Conservation (phyloP, 176 grass and related monocot genomes). For the Poa pratensis region DNA sequence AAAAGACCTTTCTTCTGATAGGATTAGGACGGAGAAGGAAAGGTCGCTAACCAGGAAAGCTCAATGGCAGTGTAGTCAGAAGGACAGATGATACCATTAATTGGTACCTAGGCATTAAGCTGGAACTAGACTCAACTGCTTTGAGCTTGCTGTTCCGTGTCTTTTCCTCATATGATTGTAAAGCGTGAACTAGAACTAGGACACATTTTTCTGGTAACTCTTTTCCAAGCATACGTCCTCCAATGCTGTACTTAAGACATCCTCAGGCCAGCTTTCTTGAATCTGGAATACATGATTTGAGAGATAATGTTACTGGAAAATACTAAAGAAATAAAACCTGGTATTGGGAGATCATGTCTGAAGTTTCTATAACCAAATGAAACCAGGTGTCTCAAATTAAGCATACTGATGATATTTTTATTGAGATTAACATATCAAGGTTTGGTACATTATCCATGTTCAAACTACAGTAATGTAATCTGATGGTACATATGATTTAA, state of each 20-base stretch:
- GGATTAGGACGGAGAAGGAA: constrained; percentile 31
- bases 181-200: constrained; percentile 64
- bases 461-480: not conserved
- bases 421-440: constrained; percentile 8
- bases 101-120: constrained; percentile 82
- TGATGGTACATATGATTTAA: not conserved
- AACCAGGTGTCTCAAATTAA: not conserved
- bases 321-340: constrained; percentile 7
- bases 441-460: constrained; percentile 13
- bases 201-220: constrained; percentile 83
- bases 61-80: constrained; percentile 84
- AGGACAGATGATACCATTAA: constrained; percentile 96
- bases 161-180: constrained; percentile 67
- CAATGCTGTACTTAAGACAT: constrained; percentile 72
- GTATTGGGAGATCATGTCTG: constrained; percentile 17
- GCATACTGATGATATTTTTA: not conserved
- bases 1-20: not conserved
- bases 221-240: constrained; percentile 92
- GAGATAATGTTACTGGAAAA: constrained; percentile 29
- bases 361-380: constrained; percentile 20
- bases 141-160: constrained; percentile 47
- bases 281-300: constrained; percentile 47
- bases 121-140: constrained; percentile 51
- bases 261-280: constrained; percentile 78
- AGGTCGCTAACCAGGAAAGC: constrained; percentile 72